Base-by-base conservation (phyloP, 2,329 filamentous ascomycete species). In the Aspergillus clavatus region DNA sequence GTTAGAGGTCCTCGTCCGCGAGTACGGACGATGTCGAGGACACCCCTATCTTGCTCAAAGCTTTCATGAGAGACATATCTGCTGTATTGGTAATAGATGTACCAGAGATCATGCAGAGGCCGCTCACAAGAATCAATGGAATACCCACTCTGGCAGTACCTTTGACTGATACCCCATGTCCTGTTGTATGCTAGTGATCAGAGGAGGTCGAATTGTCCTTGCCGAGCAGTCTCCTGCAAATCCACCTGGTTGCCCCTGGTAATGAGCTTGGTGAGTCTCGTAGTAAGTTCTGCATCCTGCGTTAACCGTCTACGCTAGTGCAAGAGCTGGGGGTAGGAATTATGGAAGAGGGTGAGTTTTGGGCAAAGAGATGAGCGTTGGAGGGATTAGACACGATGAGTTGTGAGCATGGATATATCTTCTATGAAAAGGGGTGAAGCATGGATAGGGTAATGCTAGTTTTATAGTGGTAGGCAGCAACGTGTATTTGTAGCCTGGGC, bases 1-100 rank as follows among this genome's bases (percentile, higher is more conserved):
- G 40, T 46, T 31, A 45, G 28, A 12, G 42, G 42, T 19, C 42
- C 42, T 1, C 22, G 27, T 40, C 42, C 55, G 26, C 56, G 50
- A 2, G 52, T 56, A 8, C 56, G 54, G 18, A 60, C 26, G 36
- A 60, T 53, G 18, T 58, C 55, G 14, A 59, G 52, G 23, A 60
- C 43, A n/a, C 56, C 26, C 5, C 47, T 16, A 3, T 60, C 52
- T 14, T 59, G 54, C 0, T 59, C 51, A n/a, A 49, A 23, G 3
- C 35, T 38, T 26, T 59, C 48, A 5, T 38, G 23, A 1, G 48
- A 53, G 22, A 46, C 47, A 23, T 53, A 28, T 39, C 52, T 43
- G 8, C 38, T 41, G 8, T 51, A 45, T 24, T 59, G 43, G 40
- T 54, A 60, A 40, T 58, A 59, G 8, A 54, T 48, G 29, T 58